Evolutionary conservation across 441 rosid genomes (phyloP).

Genomic region (Euphorbia corollata): DNA sequence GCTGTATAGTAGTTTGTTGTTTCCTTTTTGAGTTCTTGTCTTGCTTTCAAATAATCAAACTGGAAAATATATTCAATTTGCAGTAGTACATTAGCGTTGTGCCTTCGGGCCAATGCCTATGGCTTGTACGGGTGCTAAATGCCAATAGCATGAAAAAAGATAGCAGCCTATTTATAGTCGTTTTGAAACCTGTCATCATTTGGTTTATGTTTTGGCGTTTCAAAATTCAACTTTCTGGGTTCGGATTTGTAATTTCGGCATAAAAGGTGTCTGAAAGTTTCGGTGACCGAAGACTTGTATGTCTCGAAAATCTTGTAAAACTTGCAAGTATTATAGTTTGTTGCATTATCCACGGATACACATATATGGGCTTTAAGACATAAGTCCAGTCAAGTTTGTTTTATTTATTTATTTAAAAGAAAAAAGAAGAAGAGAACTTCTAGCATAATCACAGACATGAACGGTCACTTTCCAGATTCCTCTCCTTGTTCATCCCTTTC

Average conservation of each 20-base stretch:
- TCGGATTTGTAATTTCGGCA: neutral
- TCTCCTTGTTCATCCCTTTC: too few relatives aligned
- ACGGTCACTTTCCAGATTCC: too few relatives aligned
- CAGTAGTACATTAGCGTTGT: conserved; percentile 11
- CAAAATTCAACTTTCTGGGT: neutral
- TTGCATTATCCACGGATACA: too few relatives aligned
- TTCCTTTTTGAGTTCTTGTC: neutral
- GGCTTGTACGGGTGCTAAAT: neutral
- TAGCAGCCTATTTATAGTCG: conserved; percentile 13
- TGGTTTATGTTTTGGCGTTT: neutral
- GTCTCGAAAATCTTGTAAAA: too few relatives aligned
- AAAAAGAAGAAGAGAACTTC: too few relatives aligned
- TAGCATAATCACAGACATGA: too few relatives aligned
- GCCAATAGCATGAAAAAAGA: neutral
- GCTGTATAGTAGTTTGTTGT: conserved; percentile 24
- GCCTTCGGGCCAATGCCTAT: neutral
- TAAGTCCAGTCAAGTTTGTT: too few relatives aligned
- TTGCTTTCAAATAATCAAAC: conserved; percentile 22
- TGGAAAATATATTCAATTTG: conserved; percentile 8
- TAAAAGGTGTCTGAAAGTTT: too few relatives aligned
- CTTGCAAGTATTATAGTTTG: too few relatives aligned
- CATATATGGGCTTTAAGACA: too few relatives aligned
- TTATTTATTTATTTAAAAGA: too few relatives aligned
- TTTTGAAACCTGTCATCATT: neutral
- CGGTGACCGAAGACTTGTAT: too few relatives aligned